Evolutionary conservation across 495 filamentous ascomycete species (phyloP), one percentile per base, ranked within the genome.

Genomic region (Xylaria scruposa): DNA sequence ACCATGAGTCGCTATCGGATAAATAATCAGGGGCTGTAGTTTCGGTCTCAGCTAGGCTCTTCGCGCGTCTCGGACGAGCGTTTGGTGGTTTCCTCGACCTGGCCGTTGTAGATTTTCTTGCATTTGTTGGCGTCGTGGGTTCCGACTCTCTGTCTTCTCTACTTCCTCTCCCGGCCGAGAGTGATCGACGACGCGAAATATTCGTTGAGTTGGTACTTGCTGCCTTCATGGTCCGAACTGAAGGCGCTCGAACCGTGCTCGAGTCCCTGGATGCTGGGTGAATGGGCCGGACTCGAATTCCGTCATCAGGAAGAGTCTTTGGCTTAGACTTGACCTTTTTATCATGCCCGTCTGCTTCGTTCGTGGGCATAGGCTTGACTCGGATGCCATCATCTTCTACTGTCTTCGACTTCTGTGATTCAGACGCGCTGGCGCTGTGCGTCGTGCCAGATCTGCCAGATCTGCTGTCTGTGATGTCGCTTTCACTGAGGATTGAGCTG

Each of bases 111-210:
- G 53, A 4, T 29, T 71, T 40, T 38, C 40, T 73, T 15, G 9
- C 31, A n/a, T 53, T 68, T 40, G 38, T 73, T 15, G 79, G 74
- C 8, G 79, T 80, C 38, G 67, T 72, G 15, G 76, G 67, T 42
- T 77, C 72, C 17, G 78, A 75, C 63, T 80, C 81, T 4, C 72
- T 44, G 8, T 84, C 79, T 65, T 82, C 79, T 29, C 74, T 75
- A 4, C 76, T 75, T 78, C 87, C 58, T 82, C 88, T 78, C 80
- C 86, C 64, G 80, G 87, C 73, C 82, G 79, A 79, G 85, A 85
- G 67, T 82, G 88, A 73, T 78, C 53, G 74, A 15, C 75, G 77
- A 29, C 76, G 76, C 63, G 68, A 68, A 46, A 70, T 13, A 38
- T 74, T 69, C 1, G 68, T 75, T 44, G 47, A 53, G 33, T 73